Evolutionary conservation across 129 eudicot genomes (phyloP), one percentile per base, ranked within the genome.

Genomic region (Logfia minima): DNA sequence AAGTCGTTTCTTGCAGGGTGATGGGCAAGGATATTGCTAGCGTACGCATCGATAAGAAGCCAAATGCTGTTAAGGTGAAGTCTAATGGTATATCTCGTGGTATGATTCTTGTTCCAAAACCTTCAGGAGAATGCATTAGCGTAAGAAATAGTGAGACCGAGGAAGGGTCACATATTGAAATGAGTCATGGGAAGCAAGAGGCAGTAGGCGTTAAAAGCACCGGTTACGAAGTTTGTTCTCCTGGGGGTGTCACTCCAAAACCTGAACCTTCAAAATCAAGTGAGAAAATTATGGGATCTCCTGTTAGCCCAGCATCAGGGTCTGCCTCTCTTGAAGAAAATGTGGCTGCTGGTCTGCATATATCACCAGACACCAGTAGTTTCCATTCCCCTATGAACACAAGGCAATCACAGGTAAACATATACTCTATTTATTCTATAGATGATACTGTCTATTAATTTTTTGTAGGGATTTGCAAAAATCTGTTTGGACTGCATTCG

Each of bases 11-110:
- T 68, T 52, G 75, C 91, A 87, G 98, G 90, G 79, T 74, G 73
- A 90, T 94, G 98, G 98, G 96, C 77, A 89, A 93, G 85, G 88
- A 93, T 63, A 78, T 83, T 71, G 72, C 88, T 69, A 88, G 89
- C 71, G 60, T 88, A 60, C 87, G 78, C 35, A 24, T 31, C 56
- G 98, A 88, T 81, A 91, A 88, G 79, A 88, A 83, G 75, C 79
- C 95, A 53, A 59, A 61, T 80, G 41, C 16, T 77, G 79, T 80
- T 69, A 88, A 75, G 63, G 78, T 66, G 43, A 85, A 74, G 71
- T 76, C 95, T 64, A 88, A 88, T 80, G 88, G 87, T 48, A 75
- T 73, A 66, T 56, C 83, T 73, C 87, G 68, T 65, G 85, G 75
- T 55, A 53, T 62, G 55, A 81, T 71, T 62, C 80, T 78, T 74